A percentile compares a stretch with the other conserved stretches of the same genome.
Conservation (phyloP, 2,329 filamentous ascomycete genomes). For the Claviceps sorghi region DNA sequence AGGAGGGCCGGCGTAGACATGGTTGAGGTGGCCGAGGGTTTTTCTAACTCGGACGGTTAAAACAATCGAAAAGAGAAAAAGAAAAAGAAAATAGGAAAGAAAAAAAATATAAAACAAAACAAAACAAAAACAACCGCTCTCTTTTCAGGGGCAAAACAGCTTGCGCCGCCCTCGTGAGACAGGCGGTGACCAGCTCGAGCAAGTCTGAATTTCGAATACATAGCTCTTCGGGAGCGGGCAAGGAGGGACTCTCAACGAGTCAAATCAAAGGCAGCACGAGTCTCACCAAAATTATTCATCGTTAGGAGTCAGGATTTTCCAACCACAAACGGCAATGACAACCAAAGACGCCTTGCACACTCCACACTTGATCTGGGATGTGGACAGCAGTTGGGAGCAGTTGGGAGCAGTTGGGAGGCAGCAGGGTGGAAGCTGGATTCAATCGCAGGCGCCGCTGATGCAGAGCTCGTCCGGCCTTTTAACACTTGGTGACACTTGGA, state of each 20-base stretch:
- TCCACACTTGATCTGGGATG: background rate
- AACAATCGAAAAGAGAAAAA: background rate
- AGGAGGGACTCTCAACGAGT: background rate
- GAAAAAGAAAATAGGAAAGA: too few relatives aligned
- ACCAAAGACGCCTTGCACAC: background rate
- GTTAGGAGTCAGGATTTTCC: background rate
- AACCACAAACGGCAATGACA: background rate
- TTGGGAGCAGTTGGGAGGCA: too few relatives aligned
- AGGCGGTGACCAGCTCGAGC: too few relatives aligned
- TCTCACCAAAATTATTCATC: background rate
- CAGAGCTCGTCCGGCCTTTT: too few relatives aligned
- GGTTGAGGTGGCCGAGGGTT: background rate
- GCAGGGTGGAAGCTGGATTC: too few relatives aligned
- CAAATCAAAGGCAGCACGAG: background rate
- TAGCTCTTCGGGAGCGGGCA: background rate
- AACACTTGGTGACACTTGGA: too few relatives aligned
- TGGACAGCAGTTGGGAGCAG: too few relatives aligned
- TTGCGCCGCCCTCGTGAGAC: background rate
- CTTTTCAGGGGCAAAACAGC: background rate
- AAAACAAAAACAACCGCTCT: too few relatives aligned
- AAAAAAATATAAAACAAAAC: too few relatives aligned
- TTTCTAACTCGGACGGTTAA: background rate
- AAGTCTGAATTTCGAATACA: too few relatives aligned
- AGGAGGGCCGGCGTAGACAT: slow-evolving; percentile 21
- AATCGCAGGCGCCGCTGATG: too few relatives aligned